Conservation (phyloP, 23 red algal species). For the Gracilaria gracilis region DNA sequence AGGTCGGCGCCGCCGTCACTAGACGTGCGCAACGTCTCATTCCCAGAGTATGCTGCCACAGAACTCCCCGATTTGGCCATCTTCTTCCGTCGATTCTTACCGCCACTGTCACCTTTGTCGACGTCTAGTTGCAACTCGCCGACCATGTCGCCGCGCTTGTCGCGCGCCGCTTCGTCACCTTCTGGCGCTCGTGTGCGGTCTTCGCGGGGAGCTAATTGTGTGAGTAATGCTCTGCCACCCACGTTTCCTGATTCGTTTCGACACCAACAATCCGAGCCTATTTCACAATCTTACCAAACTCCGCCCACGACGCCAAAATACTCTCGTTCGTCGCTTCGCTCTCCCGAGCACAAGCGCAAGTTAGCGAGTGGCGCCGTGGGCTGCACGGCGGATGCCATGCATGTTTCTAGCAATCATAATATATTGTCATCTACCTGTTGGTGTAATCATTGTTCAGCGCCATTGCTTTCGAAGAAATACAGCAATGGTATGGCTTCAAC, state of each 20-base stretch:
- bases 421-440: neutral
- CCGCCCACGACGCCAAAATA: neutral
- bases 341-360: neutral
- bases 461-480: neutral
- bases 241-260: constrained; percentile 23
- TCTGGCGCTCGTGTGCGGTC: neutral
- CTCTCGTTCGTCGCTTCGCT: neutral
- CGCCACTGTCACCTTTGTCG: constrained; percentile 7
- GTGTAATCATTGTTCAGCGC: neutral
- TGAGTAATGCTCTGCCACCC: constrained; percentile 5
- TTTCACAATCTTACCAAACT: neutral
- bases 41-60: constrained; percentile 47
- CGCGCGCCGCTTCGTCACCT: neutral
- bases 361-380: neutral
- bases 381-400: neutral
- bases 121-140: neutral
- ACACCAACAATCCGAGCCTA: neutral
- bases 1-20: neutral
- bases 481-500: neutral
- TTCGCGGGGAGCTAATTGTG: neutral
- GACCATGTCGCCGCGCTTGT: neutral
- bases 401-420: neutral
- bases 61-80: constrained; percentile 63
- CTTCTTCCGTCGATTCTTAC: constrained; percentile 40
- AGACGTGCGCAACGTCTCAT: constrained; percentile 29